Percentiles rank a stretch among this genome's conserved stretches.
These are phyloP conservation scores for Arthrobotrys megalospora DNA, from an alignment of 2,329 filamentous ascomycete genomes.

Conservation along the genomic window DNA sequence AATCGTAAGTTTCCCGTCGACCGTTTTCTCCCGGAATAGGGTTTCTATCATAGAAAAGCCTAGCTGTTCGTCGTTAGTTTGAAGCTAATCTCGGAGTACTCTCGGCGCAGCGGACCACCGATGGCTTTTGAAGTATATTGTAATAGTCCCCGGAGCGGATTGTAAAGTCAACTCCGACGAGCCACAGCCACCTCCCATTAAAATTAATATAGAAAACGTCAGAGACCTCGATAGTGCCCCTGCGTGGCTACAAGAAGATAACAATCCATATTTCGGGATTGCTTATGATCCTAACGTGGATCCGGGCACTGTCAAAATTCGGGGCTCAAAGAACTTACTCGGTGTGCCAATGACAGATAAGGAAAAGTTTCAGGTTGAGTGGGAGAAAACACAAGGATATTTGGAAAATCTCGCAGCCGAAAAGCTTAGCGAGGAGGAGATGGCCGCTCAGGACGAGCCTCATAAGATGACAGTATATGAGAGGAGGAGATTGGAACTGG, in stretches of 20 bases:
- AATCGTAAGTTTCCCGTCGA: conserved; percentile 32
- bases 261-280: conserved; percentile 32
- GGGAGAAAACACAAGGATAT: conserved; percentile 15
- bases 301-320: conserved; percentile 12
- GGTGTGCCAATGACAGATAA: background rate
- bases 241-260: conserved; percentile 18
- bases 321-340: conserved; percentile 12
- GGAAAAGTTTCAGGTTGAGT: background rate
- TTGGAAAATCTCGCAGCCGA: background rate
- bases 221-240: conserved; percentile 1
- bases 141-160: conserved; percentile 12
- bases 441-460: background rate
- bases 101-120: conserved; percentile 19
- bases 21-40: background rate
- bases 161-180: background rate
- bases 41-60: background rate
- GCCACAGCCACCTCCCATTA: conserved; percentile 2
- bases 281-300: conserved; percentile 11
- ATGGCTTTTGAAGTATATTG: conserved; percentile 31
- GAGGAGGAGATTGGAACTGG: background rate
- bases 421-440: background rate
- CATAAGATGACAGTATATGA: background rate
- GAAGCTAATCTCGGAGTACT: background rate
- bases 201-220: conserved; percentile 33
- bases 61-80: background rate